phyloP scores from a whole-genome alignment of 1,284 basidiomycete genomes.

The Inonotus hispidus region DNA sequence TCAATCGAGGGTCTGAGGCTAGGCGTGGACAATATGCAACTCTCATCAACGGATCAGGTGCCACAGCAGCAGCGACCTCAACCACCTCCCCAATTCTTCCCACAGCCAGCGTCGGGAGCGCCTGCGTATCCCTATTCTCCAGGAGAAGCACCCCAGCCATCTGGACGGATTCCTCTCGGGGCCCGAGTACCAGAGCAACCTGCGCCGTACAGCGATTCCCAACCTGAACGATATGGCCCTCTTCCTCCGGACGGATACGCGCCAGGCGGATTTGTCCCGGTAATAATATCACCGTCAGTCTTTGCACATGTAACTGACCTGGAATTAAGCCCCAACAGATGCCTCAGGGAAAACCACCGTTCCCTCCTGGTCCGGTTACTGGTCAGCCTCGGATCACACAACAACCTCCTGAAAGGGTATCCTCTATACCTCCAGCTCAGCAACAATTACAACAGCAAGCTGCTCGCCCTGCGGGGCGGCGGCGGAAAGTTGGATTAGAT shows the following conservation, averaged over 20 bases:
- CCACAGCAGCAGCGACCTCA: neutral
- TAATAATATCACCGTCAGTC: neutral
- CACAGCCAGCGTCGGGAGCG: conserved; percentile 16
- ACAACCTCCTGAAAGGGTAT: conserved; percentile 18
- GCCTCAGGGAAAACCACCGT: conserved; percentile 5
- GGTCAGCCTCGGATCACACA: conserved; percentile 19
- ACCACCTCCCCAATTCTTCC: conserved; percentile 4
- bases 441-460: conserved; percentile 23
- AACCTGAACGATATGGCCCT: conserved; percentile 9
- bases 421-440: conserved; percentile 27
- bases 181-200: conserved; percentile 19
- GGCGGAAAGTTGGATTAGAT: conserved; percentile 91
- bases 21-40: conserved; percentile 11
- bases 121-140: conserved; percentile 19
- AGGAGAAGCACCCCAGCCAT: conserved; percentile 4
- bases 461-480: conserved; percentile 38
- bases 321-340: conserved; percentile 5
- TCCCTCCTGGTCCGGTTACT: conserved; percentile 16
- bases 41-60: conserved; percentile 5
- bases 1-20: conserved; percentile 15
- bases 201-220: conserved; percentile 9
- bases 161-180: conserved; percentile 11
- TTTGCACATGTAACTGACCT: neutral
- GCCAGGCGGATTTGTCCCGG: conserved; percentile 6
- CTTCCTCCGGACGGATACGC: conserved; percentile 27